Base-by-base conservation (phyloP, 768 basidiomycete species). In the Boletus subparvulus region DNA sequence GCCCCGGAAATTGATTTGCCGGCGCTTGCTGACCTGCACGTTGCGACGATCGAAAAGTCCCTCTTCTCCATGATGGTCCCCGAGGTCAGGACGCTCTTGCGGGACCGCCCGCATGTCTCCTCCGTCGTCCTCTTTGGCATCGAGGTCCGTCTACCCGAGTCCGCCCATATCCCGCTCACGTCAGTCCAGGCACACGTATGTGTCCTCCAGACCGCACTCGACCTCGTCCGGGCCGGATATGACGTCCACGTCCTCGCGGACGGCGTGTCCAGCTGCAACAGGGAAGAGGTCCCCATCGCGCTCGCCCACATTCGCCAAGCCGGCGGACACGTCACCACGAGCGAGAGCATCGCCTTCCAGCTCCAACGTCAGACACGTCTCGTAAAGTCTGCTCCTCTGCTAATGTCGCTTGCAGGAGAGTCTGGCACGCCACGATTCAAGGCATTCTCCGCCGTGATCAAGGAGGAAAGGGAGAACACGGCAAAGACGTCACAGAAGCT, bases 1-100 rank as follows among this genome's bases (percentile, higher is more conserved):
- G 81, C 83, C 39, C 80, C 85, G 0, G 85, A 83, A 49, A 77
- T 93, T 56, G 80, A 81, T 62, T 70, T 80, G 56, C 64, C 71
- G 14, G 75, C 80, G 33, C 78, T 90, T 2, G 87, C 78, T 0
- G 61, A 78, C 4, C 75, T 90, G 28, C 78, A 82, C 56, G 70
- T 87, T 35, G 87, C 80, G 40, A 83, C 84, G 11, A 77, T 84
- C 65, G 83, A 87, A 62, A 97, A 97, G 70, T 84, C 85, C 0
- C 80, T 83, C 50, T 97, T 98, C 76, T 90, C 89, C 1, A 96
- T 97, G 94, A 64, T 87, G 52, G 86, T 84, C 0, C 81, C 87
- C 7, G 83, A 90, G 35, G 81, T 95, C 7, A 71, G 77, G 50
- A 57, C 72, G 3, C 58, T 85, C 9, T 75, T 96, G 50, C 66